Evolutionary conservation across 2,329 filamentous ascomycete species (phyloP).

Genomic region (Fusarium sp.): DNA sequence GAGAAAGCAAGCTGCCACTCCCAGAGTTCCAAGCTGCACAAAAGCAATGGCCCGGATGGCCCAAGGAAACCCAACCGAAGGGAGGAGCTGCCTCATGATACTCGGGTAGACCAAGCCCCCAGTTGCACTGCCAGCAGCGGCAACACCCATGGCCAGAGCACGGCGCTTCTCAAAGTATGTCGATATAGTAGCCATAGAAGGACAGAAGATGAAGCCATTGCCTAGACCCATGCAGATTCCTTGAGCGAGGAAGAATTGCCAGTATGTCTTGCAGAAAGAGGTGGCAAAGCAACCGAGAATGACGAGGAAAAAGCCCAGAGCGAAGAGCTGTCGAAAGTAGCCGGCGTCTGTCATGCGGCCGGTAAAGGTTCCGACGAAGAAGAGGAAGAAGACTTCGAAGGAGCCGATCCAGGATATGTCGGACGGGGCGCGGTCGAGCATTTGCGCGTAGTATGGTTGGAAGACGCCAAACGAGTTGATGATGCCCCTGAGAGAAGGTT

Average conservation of each 20-base stretch:
- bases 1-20: not conserved
- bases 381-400: constrained; percentile 63
- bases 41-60: constrained; percentile 11
- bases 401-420: constrained; percentile 66
- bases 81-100: constrained; percentile 14
- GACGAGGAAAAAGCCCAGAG: not conserved
- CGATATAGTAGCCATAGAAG: constrained; percentile 5
- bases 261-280: constrained; percentile 7
- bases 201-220: constrained; percentile 12
- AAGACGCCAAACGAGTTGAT: constrained; percentile 66
- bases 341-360: constrained; percentile 66
- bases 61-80: constrained; percentile 13
- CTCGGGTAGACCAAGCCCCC: constrained; percentile 10
- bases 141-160: constrained; percentile 8
- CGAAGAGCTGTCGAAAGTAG: constrained; percentile 52
- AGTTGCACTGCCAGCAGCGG: not conserved
- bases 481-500: constrained; percentile 55
- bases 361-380: constrained; percentile 63
- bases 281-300: constrained; percentile 8
- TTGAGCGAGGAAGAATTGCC: constrained; percentile 19
- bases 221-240: constrained; percentile 17
- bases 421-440: constrained; percentile 54
- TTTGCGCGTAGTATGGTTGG: constrained; percentile 59
- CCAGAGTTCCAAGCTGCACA: constrained; percentile 4
- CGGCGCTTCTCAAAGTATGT: constrained; percentile 14